These are phyloP conservation scores for Exophiala phaeomuriformis DNA, from an alignment of 2,329 filamentous ascomycete species.

Conservation along the genomic window DNA sequence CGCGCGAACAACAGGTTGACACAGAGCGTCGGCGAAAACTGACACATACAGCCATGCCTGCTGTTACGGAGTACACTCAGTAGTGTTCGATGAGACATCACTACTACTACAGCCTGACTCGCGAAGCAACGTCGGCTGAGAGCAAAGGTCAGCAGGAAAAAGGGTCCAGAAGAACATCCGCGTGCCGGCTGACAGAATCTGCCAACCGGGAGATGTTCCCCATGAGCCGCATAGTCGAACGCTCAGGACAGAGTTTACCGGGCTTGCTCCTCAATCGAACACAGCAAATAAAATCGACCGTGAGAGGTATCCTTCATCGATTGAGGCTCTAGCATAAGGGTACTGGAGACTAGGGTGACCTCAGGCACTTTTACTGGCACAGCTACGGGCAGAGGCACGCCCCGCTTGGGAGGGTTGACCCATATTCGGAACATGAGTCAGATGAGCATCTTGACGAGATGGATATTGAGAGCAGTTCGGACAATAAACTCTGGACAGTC, in stretches of 20 bases:
- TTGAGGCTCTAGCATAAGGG: slow-evolving; percentile 1
- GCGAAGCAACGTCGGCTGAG: slow-evolving; percentile 7
- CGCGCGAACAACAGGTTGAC: not conserved
- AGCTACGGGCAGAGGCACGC: not conserved
- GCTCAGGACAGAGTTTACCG: not conserved
- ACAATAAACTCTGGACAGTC: not conserved
- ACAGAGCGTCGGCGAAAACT: not conserved
- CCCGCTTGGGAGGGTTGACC: slow-evolving; percentile 4
- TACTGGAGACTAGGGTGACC: slow-evolving; percentile 11
- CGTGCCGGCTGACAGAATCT: slow-evolving; percentile 9
- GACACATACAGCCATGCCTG: not conserved
- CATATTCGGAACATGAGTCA: not conserved
- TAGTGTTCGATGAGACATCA: not conserved
- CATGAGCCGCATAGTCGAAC: slow-evolving; percentile 2
- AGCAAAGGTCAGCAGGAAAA: slow-evolving; percentile 4
- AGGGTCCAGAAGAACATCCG: slow-evolving; percentile 1
- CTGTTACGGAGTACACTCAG: not conserved
- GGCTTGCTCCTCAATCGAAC: not conserved
- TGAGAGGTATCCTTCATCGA: not conserved
- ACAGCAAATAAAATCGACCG: slow-evolving; percentile 1
- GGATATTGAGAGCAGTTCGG: not conserved
- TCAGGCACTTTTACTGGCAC: slow-evolving; percentile 10
- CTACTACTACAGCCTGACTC: not conserved
- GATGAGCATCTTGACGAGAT: not conserved
- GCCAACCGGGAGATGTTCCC: not conserved